Evolutionary conservation across 2,329 filamentous ascomycete species (phyloP).

Genomic region (Penicillium hesseltinei): DNA sequence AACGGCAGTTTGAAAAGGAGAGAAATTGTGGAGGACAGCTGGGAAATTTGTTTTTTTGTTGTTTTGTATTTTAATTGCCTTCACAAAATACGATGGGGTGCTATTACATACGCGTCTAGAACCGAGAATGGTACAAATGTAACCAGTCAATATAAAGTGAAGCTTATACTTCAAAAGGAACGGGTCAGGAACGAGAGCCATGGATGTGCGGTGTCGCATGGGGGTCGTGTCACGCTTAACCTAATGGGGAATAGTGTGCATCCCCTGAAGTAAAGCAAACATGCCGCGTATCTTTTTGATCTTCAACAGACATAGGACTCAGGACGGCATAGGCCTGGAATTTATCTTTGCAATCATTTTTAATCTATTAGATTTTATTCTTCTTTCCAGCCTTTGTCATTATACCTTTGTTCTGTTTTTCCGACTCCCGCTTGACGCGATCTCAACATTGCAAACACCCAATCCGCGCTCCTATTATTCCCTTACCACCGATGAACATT

Average conservation of each 20-base stretch:
- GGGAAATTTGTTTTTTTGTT: neutral
- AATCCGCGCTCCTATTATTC: conserved; percentile 17
- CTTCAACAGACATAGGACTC: conserved; percentile 1
- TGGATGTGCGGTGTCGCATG: conserved; percentile 19
- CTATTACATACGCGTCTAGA: neutral
- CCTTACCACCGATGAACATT: conserved; percentile 34
- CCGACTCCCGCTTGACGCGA: conserved; percentile 16
- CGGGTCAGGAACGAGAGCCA: conserved; percentile 14
- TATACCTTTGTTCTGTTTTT: conserved; percentile 4
- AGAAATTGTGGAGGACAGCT: neutral
- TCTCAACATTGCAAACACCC: conserved; percentile 17
- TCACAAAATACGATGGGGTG: neutral
- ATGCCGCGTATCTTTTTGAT: conserved; percentile 23
- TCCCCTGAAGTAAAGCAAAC: conserved; percentile 28
- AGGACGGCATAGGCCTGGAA: conserved; percentile 5
- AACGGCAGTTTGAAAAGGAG: conserved; percentile 28
- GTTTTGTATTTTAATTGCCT: neutral
- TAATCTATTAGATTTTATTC: conserved; percentile 19
- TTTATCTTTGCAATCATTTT: conserved; percentile 13
- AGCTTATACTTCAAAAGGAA: conserved; percentile 5
- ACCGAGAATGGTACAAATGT: neutral
- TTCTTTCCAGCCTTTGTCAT: neutral
- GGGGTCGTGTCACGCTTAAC: conserved; percentile 19
- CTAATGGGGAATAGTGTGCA: conserved; percentile 15
- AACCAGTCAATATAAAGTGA: neutral